These are phyloP conservation scores for Carallia brachiata DNA, from an alignment of 345 rosid species.

Conservation along the genomic window DNA sequence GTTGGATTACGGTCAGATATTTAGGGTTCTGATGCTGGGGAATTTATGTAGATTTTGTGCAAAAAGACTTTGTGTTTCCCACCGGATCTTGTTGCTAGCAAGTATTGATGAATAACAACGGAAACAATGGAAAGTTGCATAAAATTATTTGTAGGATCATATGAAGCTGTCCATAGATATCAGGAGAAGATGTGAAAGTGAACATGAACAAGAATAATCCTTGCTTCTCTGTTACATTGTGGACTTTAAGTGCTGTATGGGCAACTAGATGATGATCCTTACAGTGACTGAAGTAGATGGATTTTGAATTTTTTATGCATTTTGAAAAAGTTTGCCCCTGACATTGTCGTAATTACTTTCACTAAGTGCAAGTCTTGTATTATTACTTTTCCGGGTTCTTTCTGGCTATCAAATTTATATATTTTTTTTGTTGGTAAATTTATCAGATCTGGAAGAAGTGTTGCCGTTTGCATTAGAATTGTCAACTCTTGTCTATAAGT, in stretches of 20 bases:
- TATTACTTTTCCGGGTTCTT: not conserved
- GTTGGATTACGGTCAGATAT: not conserved
- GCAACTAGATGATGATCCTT: too few species aligned
- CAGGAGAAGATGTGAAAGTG: not conserved
- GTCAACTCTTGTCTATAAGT: constrained; percentile 18
- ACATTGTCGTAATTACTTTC: too few species aligned
- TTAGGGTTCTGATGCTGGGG: not conserved
- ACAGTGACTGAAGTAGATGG: too few species aligned
- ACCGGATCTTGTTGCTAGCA: not conserved
- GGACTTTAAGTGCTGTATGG: too few species aligned
- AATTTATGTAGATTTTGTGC: not conserved
- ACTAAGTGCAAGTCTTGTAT: too few species aligned
- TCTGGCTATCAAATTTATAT: constrained; percentile 6
- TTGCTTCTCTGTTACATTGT: not conserved
- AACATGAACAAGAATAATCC: not conserved
- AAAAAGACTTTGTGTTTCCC: not conserved
- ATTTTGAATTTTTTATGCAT: too few species aligned
- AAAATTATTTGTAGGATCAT: too few species aligned
- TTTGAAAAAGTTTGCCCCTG: too few species aligned
- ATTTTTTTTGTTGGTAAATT: not conserved
- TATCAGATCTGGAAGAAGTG: constrained; percentile 12
- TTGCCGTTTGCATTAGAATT: constrained; percentile 24
- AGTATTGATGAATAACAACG: too few species aligned
- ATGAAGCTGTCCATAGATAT: too few species aligned
- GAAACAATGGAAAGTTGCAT: too few species aligned